A percentile compares a stretch with the other conserved stretches of the same genome.
These are phyloP conservation scores for Bauhinia variegata DNA, from an alignment of 306 rosid species.

Conservation along the genomic window DNA sequence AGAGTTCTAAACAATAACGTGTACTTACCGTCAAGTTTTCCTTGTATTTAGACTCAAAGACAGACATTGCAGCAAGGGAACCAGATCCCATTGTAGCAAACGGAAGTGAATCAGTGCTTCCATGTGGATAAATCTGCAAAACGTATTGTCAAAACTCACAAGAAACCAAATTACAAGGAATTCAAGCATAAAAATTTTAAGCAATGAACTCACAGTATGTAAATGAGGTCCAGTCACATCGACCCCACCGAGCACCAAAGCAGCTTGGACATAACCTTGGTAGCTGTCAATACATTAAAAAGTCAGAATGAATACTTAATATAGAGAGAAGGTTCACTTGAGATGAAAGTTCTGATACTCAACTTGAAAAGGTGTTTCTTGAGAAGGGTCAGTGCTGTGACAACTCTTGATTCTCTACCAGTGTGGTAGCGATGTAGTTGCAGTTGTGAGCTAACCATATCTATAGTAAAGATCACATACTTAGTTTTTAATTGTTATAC, in stretches of 20 bases:
- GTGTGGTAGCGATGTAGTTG: slow-evolving; percentile 93
- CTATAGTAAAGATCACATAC: slow-evolving; percentile 47
- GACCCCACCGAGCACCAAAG: slow-evolving; percentile 95
- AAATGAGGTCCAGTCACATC: slow-evolving; percentile 94
- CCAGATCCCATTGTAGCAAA: slow-evolving; percentile 63
- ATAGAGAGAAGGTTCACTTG: slow-evolving; percentile 8
- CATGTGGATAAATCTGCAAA: slow-evolving; percentile 84
- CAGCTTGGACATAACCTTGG: slow-evolving; percentile 85
- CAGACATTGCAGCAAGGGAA: slow-evolving; percentile 58
- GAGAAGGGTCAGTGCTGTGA: slow-evolving; percentile 52
- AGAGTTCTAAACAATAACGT: not conserved
- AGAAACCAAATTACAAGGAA: slow-evolving; percentile 31
- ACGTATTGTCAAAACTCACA: slow-evolving; percentile 31
- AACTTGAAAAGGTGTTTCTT: slow-evolving; percentile 59
- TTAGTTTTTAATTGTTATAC: slow-evolving; percentile 20
- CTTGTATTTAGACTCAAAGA: slow-evolving; percentile 60
- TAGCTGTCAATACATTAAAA: slow-evolving; percentile 50
- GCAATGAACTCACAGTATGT: slow-evolving; percentile 72
- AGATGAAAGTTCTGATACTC: slow-evolving; percentile 33
- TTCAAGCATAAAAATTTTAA: slow-evolving; percentile 9
- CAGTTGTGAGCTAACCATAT: slow-evolving; percentile 96
- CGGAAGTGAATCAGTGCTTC: slow-evolving; percentile 70
- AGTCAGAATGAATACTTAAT: slow-evolving; percentile 19
- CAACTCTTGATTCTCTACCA: slow-evolving; percentile 69
- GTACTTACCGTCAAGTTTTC: slow-evolving; percentile 69